Evolutionary conservation across 768 basidiomycete species (phyloP).

Genomic region (Tulasnella sp.): DNA sequence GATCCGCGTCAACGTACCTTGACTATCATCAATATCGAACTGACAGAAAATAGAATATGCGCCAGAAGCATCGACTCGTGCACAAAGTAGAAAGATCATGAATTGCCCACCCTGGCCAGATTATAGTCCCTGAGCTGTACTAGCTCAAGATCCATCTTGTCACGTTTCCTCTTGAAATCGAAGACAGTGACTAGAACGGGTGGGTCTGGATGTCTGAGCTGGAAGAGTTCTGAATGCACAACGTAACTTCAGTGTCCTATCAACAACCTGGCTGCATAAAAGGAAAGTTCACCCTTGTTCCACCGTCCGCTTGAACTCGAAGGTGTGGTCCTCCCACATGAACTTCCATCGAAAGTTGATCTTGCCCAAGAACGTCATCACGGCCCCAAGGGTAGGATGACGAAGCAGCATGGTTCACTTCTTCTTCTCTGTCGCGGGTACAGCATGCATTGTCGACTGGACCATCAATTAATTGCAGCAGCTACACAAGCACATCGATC

Average conservation of each 20-base stretch:
- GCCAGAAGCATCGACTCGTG: too few species aligned
- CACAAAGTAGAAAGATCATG: too few species aligned
- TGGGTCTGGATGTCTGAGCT: conserved; percentile 76
- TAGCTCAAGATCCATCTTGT: not conserved
- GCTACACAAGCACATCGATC: not conserved
- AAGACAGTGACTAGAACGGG: conserved; percentile 76
- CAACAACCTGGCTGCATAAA: conserved; percentile 60
- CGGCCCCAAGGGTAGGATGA: conserved; percentile 60
- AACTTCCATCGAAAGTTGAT: conserved; percentile 66
- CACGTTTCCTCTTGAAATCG: conserved; percentile 45
- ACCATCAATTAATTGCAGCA: conserved; percentile 23
- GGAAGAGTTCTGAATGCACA: conserved; percentile 38
- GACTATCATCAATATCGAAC: conserved; percentile 78
- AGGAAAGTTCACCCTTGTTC: conserved; percentile 1
- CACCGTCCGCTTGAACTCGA: conserved; percentile 5
- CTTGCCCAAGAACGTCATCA: conserved; percentile 62
- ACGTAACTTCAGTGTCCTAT: conserved; percentile 41
- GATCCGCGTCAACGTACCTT: too few species aligned
- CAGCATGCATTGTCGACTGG: conserved; percentile 56
- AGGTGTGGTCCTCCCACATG: conserved; percentile 68
- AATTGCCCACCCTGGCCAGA: conserved; percentile 43
- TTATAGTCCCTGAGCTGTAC: conserved; percentile 81
- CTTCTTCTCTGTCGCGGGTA: conserved; percentile 50
- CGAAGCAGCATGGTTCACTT: conserved; percentile 61
- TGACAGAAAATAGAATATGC: too few species aligned